phyloP scores from a whole-genome alignment of 2,329 filamentous ascomycete species.

The Tolypocladium ovalisporum region DNA sequence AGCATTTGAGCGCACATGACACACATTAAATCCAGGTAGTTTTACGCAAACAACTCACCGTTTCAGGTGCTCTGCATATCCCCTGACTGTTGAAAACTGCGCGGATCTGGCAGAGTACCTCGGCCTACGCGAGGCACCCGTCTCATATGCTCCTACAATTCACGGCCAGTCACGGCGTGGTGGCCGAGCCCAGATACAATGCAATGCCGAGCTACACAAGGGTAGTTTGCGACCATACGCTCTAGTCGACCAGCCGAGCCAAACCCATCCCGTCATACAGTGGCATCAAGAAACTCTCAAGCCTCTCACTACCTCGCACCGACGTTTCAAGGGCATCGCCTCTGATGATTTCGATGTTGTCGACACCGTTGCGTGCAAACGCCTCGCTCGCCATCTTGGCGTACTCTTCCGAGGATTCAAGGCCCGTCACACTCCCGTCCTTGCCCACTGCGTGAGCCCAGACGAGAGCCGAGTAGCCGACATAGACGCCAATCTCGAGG shows the following conservation, averaged over 20 bases:
- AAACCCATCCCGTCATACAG: conserved; percentile 24
- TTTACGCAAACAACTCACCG: not conserved
- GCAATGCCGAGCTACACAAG: not conserved
- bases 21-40: not conserved
- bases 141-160: not conserved
- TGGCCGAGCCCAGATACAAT: not conserved
- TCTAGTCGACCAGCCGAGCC: conserved; percentile 19
- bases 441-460: conserved; percentile 29
- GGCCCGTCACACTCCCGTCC: conserved; percentile 15
- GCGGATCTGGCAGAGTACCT: not conserved
- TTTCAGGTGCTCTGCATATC: not conserved
- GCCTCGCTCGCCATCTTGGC: conserved; percentile 24
- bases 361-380: conserved; percentile 22
- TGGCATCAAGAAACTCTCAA: conserved; percentile 24
- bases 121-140: not conserved
- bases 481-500: conserved; percentile 30
- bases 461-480: conserved; percentile 28
- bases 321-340: conserved; percentile 32
- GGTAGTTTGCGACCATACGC: not conserved
- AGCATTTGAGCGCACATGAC: not conserved
- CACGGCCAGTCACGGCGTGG: not conserved
- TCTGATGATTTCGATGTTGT: conserved; percentile 29
- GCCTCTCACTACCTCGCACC: conserved; percentile 14
- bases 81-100: not conserved
- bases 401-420: conserved; percentile 32